Base-by-base conservation (phyloP, 805 yeast genomes). In the Sungouiozyma ichnusensis region DNA sequence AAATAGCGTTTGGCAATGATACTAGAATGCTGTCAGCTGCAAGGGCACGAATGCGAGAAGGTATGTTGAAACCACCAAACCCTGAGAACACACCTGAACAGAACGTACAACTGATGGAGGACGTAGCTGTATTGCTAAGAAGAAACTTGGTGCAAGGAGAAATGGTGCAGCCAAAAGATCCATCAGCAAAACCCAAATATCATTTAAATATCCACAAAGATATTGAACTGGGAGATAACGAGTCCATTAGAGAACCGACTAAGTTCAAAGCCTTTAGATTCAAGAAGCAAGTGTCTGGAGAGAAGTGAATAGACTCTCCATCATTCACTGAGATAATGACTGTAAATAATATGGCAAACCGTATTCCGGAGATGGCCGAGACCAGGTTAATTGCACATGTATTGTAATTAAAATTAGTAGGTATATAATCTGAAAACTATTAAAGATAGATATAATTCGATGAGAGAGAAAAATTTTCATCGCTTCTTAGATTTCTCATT, bases 161-260 rank as follows among this genome's bases (percentile, higher is more conserved):
- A 46, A 71, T 64, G 51, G 60, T 54, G 2, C 66, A 44, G 11
- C 40, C 32, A 5, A 43, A 31, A n/a, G 3, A 38, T 7, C 39
- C 20, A 31, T 16, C 39, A 4, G 29, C 31, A 1, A 49, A 51
- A 33, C 50, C 55, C 14, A 48, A 47, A 8, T 61, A 57, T 27
- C 58, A 54, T 39, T 68, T 90, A 53, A 81, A 81, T 50, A 79
- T 90, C 50, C 96, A 86, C 57, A 64, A 75, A 38, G 76, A 81
- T 38, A 84, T 94, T 0, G 97, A 90, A 62, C 67, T 90, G 40
- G 97, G 97, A 16, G 95, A 87, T 57, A 90, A 90, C 59, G 94
- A 87, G 31, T 71, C 77, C 37, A 72, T 85, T 50, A 83, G 81
- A 58, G 73, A 66, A 3, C 16, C 20, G 8, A 39, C 41, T 3